These are phyloP conservation scores for Desmodesmus armatus DNA, from an alignment of 139 green algal species.

Conservation along the genomic window DNA sequence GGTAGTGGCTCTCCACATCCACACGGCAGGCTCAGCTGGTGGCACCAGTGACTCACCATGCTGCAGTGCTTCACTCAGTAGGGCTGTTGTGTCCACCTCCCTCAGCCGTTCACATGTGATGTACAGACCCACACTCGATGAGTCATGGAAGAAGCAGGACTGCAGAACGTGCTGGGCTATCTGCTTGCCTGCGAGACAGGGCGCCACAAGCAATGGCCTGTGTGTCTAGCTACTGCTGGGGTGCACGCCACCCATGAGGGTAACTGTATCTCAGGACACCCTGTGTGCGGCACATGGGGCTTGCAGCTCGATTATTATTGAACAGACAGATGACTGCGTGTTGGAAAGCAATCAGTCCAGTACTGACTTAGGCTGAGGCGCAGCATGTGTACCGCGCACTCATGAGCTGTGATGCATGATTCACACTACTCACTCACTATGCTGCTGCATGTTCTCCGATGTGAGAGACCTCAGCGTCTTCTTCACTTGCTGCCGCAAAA, in stretches of 20 bases:
- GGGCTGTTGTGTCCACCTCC: slow-evolving; percentile 76
- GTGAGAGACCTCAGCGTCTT: slow-evolving; percentile 13
- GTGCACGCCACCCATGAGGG: not conserved
- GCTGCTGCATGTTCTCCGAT: slow-evolving; percentile 16
- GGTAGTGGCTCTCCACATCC: not conserved
- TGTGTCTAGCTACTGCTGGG: not conserved
- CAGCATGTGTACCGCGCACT: no score
- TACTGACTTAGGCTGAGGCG: no score
- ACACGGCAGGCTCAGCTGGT: not conserved
- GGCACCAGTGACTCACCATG: slow-evolving; percentile 51
- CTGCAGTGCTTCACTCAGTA: slow-evolving; percentile 61
- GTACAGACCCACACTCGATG: slow-evolving; percentile 68
- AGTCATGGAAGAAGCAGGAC: slow-evolving; percentile 45
- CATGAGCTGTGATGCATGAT: not conserved
- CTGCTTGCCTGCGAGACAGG: slow-evolving; percentile 24
- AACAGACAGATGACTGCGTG: no score
- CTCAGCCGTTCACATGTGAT: slow-evolving; percentile 71
- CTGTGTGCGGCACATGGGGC: not conserved
- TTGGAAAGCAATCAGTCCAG: no score
- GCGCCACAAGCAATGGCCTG: not conserved
- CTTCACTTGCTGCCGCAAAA: slow-evolving; percentile 14
- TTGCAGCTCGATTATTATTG: no score
- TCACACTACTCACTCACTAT: slow-evolving; percentile 26
- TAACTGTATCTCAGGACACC: not conserved
- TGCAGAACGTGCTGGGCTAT: slow-evolving; percentile 59